Percentiles rank a stretch among this genome's conserved stretches.
Conservation (phyloP, 768 basidiomycete species). For the Leccinum arenicola region DNA sequence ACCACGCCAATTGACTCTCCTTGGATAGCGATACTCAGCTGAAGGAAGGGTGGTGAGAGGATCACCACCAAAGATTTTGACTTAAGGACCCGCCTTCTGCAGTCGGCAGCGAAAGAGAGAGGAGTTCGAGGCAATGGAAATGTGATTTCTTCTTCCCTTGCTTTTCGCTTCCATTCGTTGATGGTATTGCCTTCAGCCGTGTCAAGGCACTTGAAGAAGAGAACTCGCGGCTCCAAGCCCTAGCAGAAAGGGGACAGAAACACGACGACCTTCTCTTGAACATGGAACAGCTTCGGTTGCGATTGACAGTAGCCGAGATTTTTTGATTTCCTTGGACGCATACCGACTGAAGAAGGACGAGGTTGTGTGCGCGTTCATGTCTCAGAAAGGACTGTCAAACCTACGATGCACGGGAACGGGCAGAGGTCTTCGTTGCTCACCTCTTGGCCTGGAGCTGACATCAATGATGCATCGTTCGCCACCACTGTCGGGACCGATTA, state of each 20-base stretch:
- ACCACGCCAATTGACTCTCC: constrained; percentile 34
- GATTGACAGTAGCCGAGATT: constrained; percentile 58
- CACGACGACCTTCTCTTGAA: constrained; percentile 49
- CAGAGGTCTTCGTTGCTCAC: constrained; percentile 20
- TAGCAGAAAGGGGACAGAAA: constrained; percentile 46
- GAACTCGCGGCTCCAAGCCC: constrained; percentile 65
- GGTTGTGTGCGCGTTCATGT: constrained; percentile 74
- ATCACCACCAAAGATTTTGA: constrained; percentile 72
- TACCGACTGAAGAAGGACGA: constrained; percentile 61
- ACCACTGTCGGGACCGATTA: constrained; percentile 38
- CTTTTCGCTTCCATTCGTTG: constrained; percentile 13
- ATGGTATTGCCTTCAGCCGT: constrained; percentile 47
- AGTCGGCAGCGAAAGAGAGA: constrained; percentile 88
- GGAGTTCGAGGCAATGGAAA: constrained; percentile 89
- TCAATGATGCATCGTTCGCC: constrained; percentile 23
- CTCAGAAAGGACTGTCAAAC: constrained; percentile 36
- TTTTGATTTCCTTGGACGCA: constrained; percentile 75
- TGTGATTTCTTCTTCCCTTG: constrained; percentile 52
- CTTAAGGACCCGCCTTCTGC: constrained; percentile 91
- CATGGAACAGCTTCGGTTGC: constrained; percentile 63
- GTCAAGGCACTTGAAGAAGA: constrained; percentile 84
- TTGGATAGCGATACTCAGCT: constrained; percentile 29
- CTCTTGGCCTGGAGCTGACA: constrained; percentile 26
- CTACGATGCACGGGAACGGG: constrained; percentile 11
- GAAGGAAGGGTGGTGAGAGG: constrained; percentile 39